Percentiles rank a stretch among this genome's conserved stretches.
Evolutionary conservation across 2,329 filamentous ascomycete genomes (phyloP).

Genomic region (Beauveria sp.): DNA sequence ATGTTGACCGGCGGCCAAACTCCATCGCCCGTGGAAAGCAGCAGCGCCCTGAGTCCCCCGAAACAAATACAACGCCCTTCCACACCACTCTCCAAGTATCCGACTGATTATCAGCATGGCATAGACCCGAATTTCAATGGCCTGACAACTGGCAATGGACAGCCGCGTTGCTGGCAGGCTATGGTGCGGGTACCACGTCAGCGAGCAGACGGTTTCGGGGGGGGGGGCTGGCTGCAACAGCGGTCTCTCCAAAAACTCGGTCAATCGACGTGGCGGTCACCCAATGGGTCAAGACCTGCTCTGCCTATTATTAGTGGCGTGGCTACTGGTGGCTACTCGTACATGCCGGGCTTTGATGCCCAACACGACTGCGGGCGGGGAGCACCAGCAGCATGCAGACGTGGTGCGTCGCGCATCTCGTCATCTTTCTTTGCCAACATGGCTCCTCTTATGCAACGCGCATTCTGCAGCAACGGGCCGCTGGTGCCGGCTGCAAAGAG

Average conservation of each 20-base stretch:
- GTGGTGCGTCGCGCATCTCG: neutral
- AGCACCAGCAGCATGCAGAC: neutral
- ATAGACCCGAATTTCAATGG: neutral
- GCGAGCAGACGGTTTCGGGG: neutral
- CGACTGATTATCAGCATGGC: neutral
- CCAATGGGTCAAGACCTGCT: constrained; percentile 4
- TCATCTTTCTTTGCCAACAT: neutral
- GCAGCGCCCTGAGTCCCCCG: neutral
- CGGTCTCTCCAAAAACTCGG: constrained; percentile 11
- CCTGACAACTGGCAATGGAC: neutral
- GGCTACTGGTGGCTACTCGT: constrained; percentile 3
- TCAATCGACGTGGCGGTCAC: constrained; percentile 13
- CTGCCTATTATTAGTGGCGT: constrained; percentile 1
- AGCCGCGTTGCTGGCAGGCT: neutral
- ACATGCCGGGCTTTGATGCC: constrained; percentile 10
- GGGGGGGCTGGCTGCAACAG: neutral
- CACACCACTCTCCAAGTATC: neutral
- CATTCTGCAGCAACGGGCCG: constrained; percentile 9
- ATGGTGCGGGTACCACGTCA: neutral
- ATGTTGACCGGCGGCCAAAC: neutral
- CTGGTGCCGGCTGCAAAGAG: constrained; percentile 2
- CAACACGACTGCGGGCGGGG: constrained; percentile 9
- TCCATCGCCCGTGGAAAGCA: neutral
- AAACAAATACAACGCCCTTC: neutral
- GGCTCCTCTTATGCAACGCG: neutral